Evolutionary conservation across 345 rosid species (phyloP).

Genomic region (thale cress (Arabidopsis thaliana)): DNA sequence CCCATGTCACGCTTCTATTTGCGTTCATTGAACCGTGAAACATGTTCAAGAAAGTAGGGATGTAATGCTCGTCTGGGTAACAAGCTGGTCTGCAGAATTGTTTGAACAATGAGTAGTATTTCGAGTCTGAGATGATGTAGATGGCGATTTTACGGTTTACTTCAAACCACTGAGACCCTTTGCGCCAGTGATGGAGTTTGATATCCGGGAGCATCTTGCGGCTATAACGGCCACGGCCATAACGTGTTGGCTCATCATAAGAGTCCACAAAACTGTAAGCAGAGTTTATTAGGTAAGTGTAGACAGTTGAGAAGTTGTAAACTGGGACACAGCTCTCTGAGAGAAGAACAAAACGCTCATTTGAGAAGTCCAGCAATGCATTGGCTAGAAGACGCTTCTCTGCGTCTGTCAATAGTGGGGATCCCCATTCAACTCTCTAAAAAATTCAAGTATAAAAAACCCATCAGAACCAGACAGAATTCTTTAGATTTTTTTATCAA

Average conservation of each 20-base stretch:
- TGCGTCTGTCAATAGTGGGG: conserved; percentile 68
- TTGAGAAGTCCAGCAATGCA: conserved; percentile 82
- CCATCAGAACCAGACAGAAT: conserved; percentile 27
- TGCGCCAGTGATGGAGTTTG: conserved; percentile 81
- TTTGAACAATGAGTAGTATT: conserved; percentile 69
- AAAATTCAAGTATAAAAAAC: conserved; percentile 6
- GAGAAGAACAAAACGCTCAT: conserved; percentile 87
- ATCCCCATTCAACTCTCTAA: conserved; percentile 89
- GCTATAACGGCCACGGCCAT: conserved; percentile 92
- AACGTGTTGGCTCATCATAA: conserved; percentile 88
- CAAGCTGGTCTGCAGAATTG: conserved; percentile 87
- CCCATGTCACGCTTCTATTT: conserved; percentile 86
- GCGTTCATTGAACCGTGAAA: conserved; percentile 72
- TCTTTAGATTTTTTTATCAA: background rate
- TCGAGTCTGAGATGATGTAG: conserved; percentile 67
- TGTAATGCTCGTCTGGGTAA: conserved; percentile 93
- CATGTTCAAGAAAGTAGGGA: conserved; percentile 83
- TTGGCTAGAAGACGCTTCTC: conserved; percentile 93
- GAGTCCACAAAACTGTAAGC: conserved; percentile 79
- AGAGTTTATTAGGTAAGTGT: conserved; percentile 75
- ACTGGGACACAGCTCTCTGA: conserved; percentile 97
- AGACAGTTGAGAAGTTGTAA: conserved; percentile 76
- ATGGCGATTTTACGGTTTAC: conserved; percentile 70
- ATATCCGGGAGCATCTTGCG: conserved; percentile 85
- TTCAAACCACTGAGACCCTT: conserved; percentile 98